phyloP scores from a whole-genome alignment of 345 rosid species.

The Cardamine occulta region DNA sequence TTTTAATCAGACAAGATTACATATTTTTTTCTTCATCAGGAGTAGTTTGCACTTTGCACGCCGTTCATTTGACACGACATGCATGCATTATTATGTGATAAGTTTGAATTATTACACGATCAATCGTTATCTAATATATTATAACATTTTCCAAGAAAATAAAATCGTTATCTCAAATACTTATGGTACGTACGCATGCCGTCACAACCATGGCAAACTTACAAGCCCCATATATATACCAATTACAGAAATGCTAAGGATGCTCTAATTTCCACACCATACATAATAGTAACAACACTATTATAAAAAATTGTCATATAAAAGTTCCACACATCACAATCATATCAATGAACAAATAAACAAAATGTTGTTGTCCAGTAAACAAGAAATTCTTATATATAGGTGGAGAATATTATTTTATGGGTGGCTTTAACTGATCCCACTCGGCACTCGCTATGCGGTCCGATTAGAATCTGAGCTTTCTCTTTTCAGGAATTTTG shows the following conservation, averaged over 20 bases:
- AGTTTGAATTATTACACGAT: slow-evolving; percentile 31
- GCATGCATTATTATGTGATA: slow-evolving; percentile 37
- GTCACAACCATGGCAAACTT: slow-evolving; percentile 38
- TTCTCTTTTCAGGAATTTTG: background rate
- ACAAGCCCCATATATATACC: slow-evolving; percentile 28
- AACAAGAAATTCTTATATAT: slow-evolving; percentile 5
- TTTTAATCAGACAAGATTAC: slow-evolving; percentile 17
- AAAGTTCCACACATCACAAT: slow-evolving; percentile 13
- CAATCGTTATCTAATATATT: slow-evolving; percentile 22
- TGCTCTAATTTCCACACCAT: slow-evolving; percentile 29
- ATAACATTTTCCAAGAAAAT: slow-evolving; percentile 7
- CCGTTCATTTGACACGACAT: slow-evolving; percentile 40
- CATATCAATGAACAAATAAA: slow-evolving; percentile 25
- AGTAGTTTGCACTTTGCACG: slow-evolving; percentile 34
- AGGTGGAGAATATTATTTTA: background rate
- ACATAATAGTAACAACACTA: background rate
- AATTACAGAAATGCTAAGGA: slow-evolving; percentile 19
- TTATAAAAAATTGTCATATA: background rate
- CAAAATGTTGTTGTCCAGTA: slow-evolving; percentile 10
- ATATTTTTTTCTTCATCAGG: slow-evolving; percentile 19
- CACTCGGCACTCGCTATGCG: slow-evolving; percentile 21
- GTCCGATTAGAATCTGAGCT: slow-evolving; percentile 23
- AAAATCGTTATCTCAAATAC: slow-evolving; percentile 12
- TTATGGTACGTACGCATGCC: slow-evolving; percentile 40
- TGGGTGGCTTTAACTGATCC: slow-evolving; percentile 32